Conservation (phyloP, 2,329 filamentous ascomycete genomes). For the Corinectria fuckeliana region DNA sequence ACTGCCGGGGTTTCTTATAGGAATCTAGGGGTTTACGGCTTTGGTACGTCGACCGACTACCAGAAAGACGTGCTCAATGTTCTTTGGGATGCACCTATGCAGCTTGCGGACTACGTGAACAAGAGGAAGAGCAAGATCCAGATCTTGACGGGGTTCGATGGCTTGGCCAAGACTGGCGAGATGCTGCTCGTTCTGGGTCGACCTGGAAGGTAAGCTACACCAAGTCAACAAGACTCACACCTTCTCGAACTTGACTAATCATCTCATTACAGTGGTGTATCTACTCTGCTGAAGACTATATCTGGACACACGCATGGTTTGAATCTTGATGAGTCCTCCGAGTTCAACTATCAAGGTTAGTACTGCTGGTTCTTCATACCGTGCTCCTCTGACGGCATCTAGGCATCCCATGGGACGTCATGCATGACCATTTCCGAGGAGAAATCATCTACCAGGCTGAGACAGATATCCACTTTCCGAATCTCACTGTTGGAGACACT, state of each 20-base stretch:
- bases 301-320: constrained; percentile 22
- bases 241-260: neutral
- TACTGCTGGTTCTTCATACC: too few relatives aligned
- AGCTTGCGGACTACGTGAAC: constrained; percentile 7
- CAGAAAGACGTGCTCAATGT: constrained; percentile 22
- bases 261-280: constrained; percentile 12
- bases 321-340: constrained; percentile 14
- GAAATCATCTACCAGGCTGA: constrained; percentile 26
- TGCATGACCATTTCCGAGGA: constrained; percentile 23
- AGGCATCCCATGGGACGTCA: constrained; percentile 21
- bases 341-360: constrained; percentile 25
- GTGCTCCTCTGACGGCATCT: neutral
- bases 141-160: constrained; percentile 24
- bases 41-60: constrained; percentile 19
- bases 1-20: constrained; percentile 21
- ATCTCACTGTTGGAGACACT: constrained; percentile 24
- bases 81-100: constrained; percentile 12
- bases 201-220: constrained; percentile 23
- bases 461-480: constrained; percentile 23
- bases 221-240: neutral
- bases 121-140: constrained; percentile 15
- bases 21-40: constrained; percentile 21
- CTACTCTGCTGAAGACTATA: constrained; percentile 24
- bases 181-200: constrained; percentile 23
- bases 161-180: constrained; percentile 23